Evolutionary conservation across 2,329 filamentous ascomycete genomes (phyloP).

Genomic region (Colletotrichum sp.): DNA sequence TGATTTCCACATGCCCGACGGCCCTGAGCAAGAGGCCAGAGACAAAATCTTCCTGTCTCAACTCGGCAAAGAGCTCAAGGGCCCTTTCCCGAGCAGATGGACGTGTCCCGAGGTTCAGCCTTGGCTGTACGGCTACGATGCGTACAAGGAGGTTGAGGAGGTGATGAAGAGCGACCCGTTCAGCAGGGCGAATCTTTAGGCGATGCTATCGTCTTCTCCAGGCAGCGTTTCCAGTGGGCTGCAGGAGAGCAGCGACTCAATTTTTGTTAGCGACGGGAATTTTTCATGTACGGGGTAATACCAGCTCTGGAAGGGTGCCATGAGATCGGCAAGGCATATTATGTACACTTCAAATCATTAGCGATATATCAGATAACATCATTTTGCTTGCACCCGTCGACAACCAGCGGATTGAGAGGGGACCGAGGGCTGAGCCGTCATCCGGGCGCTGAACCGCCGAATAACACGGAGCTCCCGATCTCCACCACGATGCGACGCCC

Average conservation of each 20-base stretch:
- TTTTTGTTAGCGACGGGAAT: background rate
- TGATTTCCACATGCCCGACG: slow-evolving; percentile 58
- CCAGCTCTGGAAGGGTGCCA: background rate
- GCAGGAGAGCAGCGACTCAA: background rate
- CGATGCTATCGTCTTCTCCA: background rate
- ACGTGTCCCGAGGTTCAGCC: slow-evolving; percentile 67
- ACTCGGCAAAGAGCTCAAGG: slow-evolving; percentile 54
- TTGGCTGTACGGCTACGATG: slow-evolving; percentile 71
- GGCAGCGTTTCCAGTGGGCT: background rate
- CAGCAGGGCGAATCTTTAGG: background rate
- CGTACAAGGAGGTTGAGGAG: slow-evolving; percentile 28
- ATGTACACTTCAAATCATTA: background rate
- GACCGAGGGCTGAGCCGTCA: background rate
- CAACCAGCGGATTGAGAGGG: background rate
- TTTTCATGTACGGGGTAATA: background rate
- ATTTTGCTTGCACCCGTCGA: background rate
- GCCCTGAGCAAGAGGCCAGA: slow-evolving; percentile 61
- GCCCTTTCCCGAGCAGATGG: slow-evolving; percentile 68
- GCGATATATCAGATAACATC: background rate
- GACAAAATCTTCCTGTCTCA: slow-evolving; percentile 63
- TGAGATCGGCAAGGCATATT: background rate
- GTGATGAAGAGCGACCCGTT: slow-evolving; percentile 4
- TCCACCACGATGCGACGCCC: background rate
- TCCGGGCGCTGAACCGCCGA: background rate
- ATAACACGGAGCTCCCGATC: background rate